Base-by-base conservation (phyloP, 2,329 filamentous ascomycete genomes). In the Helicocarpus griseus region DNA sequence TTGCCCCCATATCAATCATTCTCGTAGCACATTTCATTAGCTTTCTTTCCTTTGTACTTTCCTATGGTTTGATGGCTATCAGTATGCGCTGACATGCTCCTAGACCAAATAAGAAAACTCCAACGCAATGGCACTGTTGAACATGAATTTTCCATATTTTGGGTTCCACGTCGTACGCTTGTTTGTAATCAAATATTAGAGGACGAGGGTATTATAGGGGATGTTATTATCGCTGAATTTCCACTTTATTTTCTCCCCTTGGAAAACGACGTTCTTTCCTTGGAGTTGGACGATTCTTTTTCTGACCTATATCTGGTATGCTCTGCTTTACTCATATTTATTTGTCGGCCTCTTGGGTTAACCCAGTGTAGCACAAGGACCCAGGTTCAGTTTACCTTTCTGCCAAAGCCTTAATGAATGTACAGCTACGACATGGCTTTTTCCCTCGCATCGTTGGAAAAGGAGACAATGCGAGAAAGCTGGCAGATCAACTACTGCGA, bases 101-200 rank as follows among this genome's bases (percentile, higher is more conserved):
- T 48, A 96, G 91, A 87, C 60, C 89, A 97, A 74, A 89, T 97
- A 61, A 91, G 90, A 68, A 84, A 87, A 54, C 77, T 97, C 53
- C 88, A 91, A 62, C 86, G 85, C 63, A 89, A 93, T 68, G 90
- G 86, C 65, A 86, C 89, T 63, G 87, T 85, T 44, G 87, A 89
- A 59, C 93, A 98, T 78, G 91, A 98, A 61, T 95, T 97, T 66
- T 91, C 90, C 56, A 86, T 98, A 60, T 91, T 96, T 66, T 97
- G 93, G 87, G 87, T 95, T 39, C 91, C 94, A 5, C 83, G 93
- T 53, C 86, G 93, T 55, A 97, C 93, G 3, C 76, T 95, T 50
- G 85, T 97, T 50, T 93, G 89, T 59, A 89, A 97, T 66, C 85
- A 89, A 65, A 80, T 97, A 46, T 77, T 98, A 36, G 93, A 98